These are phyloP conservation scores for Xanthoceras sorbifolium DNA, from an alignment of 345 rosid species.

Conservation along the genomic window DNA sequence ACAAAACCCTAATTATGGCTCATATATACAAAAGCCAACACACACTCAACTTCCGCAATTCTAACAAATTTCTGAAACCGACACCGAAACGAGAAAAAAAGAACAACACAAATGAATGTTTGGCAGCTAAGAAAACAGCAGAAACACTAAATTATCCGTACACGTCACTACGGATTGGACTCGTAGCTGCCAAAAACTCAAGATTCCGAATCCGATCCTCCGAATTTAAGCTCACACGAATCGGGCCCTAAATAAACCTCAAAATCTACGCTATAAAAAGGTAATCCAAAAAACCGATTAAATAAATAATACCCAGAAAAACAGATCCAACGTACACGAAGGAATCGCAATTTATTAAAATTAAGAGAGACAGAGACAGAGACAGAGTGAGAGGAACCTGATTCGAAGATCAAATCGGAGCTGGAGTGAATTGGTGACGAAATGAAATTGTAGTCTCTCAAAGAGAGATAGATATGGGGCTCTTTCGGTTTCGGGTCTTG, in stretches of 20 bases:
- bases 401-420: background rate
- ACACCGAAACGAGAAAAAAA: background rate
- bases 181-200: background rate
- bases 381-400: constrained; percentile 4
- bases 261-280: background rate
- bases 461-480: background rate
- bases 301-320: background rate
- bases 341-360: background rate
- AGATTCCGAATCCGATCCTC: background rate
- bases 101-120: background rate
- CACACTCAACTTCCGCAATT: background rate
- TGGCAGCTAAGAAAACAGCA: background rate
- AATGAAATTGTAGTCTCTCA: background rate
- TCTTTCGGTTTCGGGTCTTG: constrained; percentile 10
- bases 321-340: background rate
- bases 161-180: background rate
- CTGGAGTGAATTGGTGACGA: background rate
- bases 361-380: background rate
- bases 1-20: constrained; percentile 9
- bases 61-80: background rate
- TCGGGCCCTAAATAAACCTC: background rate
- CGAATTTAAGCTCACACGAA: background rate
- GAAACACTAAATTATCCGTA: background rate
- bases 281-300: background rate
- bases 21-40: background rate